Base-by-base conservation (phyloP, 441 rosid genomes). In the Erodium moschatum region DNA sequence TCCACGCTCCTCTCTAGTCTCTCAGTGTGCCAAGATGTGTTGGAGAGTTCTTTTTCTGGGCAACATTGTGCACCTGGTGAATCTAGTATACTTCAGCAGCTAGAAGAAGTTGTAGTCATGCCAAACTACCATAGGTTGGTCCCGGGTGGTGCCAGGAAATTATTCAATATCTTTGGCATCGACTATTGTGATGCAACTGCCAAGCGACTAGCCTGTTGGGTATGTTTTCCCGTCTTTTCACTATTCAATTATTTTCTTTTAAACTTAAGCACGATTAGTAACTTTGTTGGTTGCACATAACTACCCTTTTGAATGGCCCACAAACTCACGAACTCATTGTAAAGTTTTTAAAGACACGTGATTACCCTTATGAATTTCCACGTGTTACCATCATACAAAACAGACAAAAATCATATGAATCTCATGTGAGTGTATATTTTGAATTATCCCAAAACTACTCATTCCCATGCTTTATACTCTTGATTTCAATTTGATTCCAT, bases 21-120 rank as follows among this genome's bases (percentile, higher is more conserved):
- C 65, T 81, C 94, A 9, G 96, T 85, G 29, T 94, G 99, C 85
- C 86, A 82, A 76, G 81, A 88, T 69, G 96, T 94, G 67, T 76
- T 94, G 68, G 85, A 87, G 83, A 85, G 80, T 69, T 97, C 87
- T 72, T 73, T 85, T 6, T 75, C 84, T 13, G 92, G 99, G 66
- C 89, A 89, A 72, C 97, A 91, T 21, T 94, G 99, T 80, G 99
- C 99, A 15, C 97, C 99, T 6, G 80, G 97, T 71, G 99, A 94
- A 72, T 82, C 87, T 24, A 89, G 97, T 64, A 85, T 88, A 72
- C 81, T 94, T 33, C 99, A 94, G 69, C 99, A 94, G 75, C 89
- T 94, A 21, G 99, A 94, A 79, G 99, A 91, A 80, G 97, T 87
- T 1, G 97, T 94, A 27, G 99, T 94, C 50, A 89, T 84, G 83